phyloP scores from a whole-genome alignment of 768 basidiomycete species.

The Trichaptum fuscoviolaceum region DNA sequence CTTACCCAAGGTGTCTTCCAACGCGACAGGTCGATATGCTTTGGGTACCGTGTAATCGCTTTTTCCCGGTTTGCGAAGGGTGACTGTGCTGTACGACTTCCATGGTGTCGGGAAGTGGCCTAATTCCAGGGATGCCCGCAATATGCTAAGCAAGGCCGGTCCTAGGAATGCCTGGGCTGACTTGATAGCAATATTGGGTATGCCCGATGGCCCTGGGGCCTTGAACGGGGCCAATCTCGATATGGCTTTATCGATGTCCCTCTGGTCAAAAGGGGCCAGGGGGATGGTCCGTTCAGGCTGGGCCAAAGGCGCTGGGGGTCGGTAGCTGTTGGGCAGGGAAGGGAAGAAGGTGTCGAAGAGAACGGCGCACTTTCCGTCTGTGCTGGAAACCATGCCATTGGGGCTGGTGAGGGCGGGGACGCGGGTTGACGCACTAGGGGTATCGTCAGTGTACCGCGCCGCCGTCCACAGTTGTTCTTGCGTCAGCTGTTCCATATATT shows the following conservation, averaged over 20 bases:
- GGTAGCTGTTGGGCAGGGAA: not conserved
- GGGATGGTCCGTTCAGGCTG: not conserved
- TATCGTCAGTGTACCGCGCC: constrained; percentile 8
- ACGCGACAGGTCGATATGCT: constrained; percentile 34
- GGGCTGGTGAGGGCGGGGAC: constrained; percentile 17
- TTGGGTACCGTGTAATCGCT: too few species aligned
- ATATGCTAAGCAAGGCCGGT: constrained; percentile 24
- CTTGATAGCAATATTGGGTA: too few species aligned
- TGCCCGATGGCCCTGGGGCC: too few species aligned
- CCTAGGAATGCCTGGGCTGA: constrained; percentile 20
- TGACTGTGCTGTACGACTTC: too few species aligned
- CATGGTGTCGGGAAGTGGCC: constrained; percentile 21
- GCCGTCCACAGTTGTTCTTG: constrained; percentile 17
- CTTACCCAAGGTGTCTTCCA: constrained; percentile 29
- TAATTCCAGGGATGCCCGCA: constrained; percentile 23
- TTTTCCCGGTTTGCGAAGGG: too few species aligned
- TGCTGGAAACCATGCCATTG: not conserved
- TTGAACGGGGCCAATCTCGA: not conserved
- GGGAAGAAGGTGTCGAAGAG: constrained; percentile 3
- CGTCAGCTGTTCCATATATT: constrained; percentile 17
- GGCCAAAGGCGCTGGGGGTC: not conserved
- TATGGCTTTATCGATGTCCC: not conserved
- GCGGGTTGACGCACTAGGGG: constrained; percentile 12
- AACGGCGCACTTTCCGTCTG: not conserved
- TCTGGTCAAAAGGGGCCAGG: not conserved